Evolutionary conservation across 1,284 basidiomycete genomes (phyloP), one percentile per base, ranked within the genome.

Genomic region (Mycena sp.): DNA sequence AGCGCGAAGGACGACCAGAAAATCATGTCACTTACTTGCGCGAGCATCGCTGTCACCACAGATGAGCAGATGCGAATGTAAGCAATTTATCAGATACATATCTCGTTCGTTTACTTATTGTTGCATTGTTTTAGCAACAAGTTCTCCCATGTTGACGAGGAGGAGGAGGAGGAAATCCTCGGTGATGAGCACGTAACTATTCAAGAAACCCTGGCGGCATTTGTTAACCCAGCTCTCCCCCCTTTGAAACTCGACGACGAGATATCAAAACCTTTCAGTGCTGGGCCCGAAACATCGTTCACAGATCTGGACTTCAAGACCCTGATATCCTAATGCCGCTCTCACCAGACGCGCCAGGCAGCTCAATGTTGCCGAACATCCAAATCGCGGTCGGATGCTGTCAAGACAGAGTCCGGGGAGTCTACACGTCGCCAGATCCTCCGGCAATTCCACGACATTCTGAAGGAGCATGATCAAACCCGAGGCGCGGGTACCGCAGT

Each of bases 31-130:
- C 28, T 51, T 21, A 51, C 35, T 4, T 51, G 35, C 14, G 48
- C 48, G 7, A 51, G 35, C 35, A 51, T 51, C 14, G 49, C 32
- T 3, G 12, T 51, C 14, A 17, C 49, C 10, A 25, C 23, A 11
- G 49, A 51, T 38, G 49, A 51, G 9, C 49, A 51, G 14, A 37
- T 51, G 49, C 23, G 49, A 38, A 35, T 51, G 49, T 51, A 51
- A n/a, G n/a, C 23, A 35, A 6, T 41, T n/a, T 16, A 11, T 6
- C 9, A 16, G 6, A 6, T 6, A 11, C 19, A n/a, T n/a, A n/a
- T n/a, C n/a, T n/a, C n/a, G n/a, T n/a, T n/a, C n/a, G n/a, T n/a
- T n/a, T n/a, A n/a, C n/a, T n/a, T n/a, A n/a, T n/a, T n/a, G n/a
- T n/a, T 41, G 11, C 11, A n/a, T 41, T n/a, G n/a, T 2, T 35